phyloP scores from a whole-genome alignment of 129 eudicot species.

The Chrysanthemum seticuspe region DNA sequence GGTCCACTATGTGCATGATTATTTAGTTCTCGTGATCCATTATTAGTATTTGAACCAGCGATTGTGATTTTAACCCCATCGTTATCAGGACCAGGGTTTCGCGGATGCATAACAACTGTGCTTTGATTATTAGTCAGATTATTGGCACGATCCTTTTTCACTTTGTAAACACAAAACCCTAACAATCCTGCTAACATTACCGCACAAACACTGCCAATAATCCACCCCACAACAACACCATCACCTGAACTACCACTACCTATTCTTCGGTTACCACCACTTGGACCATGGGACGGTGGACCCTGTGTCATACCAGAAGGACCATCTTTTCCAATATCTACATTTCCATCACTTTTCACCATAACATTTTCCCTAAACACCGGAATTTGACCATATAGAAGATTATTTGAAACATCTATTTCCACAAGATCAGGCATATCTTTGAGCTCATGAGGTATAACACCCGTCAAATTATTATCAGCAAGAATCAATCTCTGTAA shows the following conservation, averaged over 20 bases:
- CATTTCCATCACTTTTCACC: conserved; percentile 48
- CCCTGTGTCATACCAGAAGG: conserved; percentile 40
- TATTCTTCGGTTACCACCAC: conserved; percentile 13
- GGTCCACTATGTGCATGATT: conserved; percentile 48
- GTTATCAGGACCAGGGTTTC: conserved; percentile 56
- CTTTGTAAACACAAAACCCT: conserved; percentile 35
- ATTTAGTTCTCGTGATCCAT: conserved; percentile 45
- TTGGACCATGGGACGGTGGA: conserved; percentile 12
- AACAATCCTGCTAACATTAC: conserved; percentile 40
- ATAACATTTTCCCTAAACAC: conserved; percentile 41
- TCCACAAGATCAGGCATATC: conserved; percentile 45
- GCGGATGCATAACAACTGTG: conserved; percentile 59
- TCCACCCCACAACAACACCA: conserved; percentile 37
- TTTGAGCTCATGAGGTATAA: conserved; percentile 51
- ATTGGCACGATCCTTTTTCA: conserved; percentile 23
- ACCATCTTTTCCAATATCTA: conserved; percentile 51
- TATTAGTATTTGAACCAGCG: conserved; percentile 40
- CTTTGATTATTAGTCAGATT: conserved; percentile 30
- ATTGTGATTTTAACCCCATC: conserved; percentile 59
- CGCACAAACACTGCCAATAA: conserved; percentile 38
- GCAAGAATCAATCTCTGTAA: conserved; percentile 60
- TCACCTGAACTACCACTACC: conserved; percentile 15
- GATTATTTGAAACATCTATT: conserved; percentile 69
- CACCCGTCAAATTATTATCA: conserved; percentile 57
- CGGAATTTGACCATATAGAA: conserved; percentile 62